Percentiles rank a stretch among this genome's conserved stretches.
These are phyloP conservation scores for Begonia fuchsioides DNA, from an alignment of 306 rosid genomes.

Conservation along the genomic window DNA sequence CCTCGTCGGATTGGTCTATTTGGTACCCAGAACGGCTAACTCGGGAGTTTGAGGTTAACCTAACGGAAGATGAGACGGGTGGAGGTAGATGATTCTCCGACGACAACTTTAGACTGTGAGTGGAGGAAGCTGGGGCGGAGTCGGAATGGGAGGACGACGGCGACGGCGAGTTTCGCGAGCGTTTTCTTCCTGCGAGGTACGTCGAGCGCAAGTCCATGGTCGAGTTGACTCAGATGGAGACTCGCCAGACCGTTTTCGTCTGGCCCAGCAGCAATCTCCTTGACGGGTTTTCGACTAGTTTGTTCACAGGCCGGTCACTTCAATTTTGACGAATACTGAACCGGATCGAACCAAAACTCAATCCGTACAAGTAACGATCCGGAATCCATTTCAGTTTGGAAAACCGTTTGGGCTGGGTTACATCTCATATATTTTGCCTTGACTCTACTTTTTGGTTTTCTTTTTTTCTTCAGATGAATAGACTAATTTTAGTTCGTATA, in stretches of 20 bases:
- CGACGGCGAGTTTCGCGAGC: slow-evolving; percentile 81
- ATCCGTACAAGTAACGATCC: no score
- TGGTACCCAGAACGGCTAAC: slow-evolving; percentile 7
- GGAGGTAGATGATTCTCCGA: slow-evolving; percentile 82
- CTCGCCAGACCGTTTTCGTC: background rate
- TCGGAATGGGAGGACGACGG: slow-evolving; percentile 95
- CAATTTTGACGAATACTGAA: no score
- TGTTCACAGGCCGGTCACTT: no score
- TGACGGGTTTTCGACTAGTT: no score
- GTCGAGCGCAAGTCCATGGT: slow-evolving; percentile 68
- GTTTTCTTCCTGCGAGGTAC: slow-evolving; percentile 62
- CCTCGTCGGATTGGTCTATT: slow-evolving; percentile 38
- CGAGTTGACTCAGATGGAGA: background rate
- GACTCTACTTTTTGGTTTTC: no score
- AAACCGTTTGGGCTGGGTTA: no score
- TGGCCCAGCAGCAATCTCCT: no score
- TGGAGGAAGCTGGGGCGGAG: slow-evolving; percentile 79
- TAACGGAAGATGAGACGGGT: slow-evolving; percentile 76
- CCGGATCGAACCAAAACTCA: no score
- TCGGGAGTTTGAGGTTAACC: slow-evolving; percentile 67
- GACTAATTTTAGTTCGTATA: no score
- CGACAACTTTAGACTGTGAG: slow-evolving; percentile 75
- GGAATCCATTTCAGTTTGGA: no score
- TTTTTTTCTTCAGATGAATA: no score
- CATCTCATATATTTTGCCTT: no score